These are phyloP conservation scores for Agarophyton chilense DNA, from an alignment of 23 red algal genomes.

Conservation along the genomic window DNA sequence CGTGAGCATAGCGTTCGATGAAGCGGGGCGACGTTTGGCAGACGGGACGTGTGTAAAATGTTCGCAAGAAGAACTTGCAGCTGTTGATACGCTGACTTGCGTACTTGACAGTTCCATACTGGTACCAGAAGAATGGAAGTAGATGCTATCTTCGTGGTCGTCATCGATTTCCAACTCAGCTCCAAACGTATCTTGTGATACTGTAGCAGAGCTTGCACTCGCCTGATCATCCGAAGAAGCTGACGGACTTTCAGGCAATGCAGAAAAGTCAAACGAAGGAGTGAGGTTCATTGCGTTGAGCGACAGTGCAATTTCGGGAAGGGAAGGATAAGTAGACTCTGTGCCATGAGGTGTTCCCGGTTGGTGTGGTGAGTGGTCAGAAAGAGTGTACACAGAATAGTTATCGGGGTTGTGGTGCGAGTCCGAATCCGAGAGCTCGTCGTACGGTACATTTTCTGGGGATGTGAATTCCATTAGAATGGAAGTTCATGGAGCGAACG, in stretches of 20 bases:
- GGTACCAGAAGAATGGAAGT: not conserved
- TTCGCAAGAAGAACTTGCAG: conserved; percentile 1
- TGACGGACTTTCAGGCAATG: conserved; percentile 6
- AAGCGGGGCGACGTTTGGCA: conserved; percentile 25
- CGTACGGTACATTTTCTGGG: conserved; percentile 1
- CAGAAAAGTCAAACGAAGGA: conserved; percentile 20
- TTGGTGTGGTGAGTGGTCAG: not conserved
- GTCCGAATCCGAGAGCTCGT: conserved; percentile 33
- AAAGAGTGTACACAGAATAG: conserved; percentile 27
- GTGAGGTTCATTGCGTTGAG: not conserved
- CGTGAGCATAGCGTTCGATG: conserved; percentile 38
- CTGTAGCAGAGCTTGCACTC: not conserved
- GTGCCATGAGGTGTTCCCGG: not conserved
- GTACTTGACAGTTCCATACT: not conserved
- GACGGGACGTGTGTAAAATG: not conserved
- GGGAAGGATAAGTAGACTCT: not conserved
- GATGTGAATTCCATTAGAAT: conserved; percentile 5
- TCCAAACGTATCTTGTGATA: conserved; percentile 17
- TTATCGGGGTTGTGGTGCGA: conserved; percentile 8
- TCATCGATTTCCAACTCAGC: conserved; percentile 10
- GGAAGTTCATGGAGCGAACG: conserved; percentile 1
- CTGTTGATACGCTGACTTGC: conserved; percentile 2
- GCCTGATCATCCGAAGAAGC: conserved; percentile 20
- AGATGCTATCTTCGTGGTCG: conserved; percentile 14
- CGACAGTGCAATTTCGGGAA: conserved; percentile 22